These are phyloP conservation scores for Myriosclerotinia scirpicola DNA, from an alignment of 2,329 filamentous ascomycete genomes.

Conservation along the genomic window DNA sequence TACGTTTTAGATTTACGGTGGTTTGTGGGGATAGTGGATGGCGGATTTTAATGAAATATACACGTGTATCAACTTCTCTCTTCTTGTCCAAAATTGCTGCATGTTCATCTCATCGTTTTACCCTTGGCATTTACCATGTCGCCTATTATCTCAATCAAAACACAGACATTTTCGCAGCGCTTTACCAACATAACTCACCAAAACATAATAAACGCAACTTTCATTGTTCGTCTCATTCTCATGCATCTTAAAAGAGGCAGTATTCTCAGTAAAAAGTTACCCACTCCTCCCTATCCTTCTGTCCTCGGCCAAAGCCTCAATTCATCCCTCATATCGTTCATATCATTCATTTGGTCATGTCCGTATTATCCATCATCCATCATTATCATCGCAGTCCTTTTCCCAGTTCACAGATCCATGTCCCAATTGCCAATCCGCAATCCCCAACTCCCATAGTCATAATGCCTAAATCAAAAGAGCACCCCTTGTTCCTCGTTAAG, in stretches of 20 bases:
- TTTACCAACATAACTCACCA: neutral
- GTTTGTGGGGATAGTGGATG: neutral
- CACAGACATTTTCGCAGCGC: too few species aligned
- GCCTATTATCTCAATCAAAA: too few species aligned
- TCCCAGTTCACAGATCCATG: neutral
- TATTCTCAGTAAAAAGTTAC: neutral
- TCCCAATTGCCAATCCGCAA: neutral
- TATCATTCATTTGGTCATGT: neutral
- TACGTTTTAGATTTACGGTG: constrained; percentile 60
- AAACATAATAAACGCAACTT: neutral
- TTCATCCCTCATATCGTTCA: neutral
- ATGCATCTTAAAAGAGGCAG: neutral
- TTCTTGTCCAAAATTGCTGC: neutral
- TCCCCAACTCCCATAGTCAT: neutral
- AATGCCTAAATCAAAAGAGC: too few species aligned
- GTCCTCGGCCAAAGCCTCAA: neutral
- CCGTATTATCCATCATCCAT: neutral
- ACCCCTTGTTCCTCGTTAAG: too few species aligned
- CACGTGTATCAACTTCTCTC: neutral
- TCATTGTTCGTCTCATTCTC: neutral
- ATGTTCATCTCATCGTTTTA: neutral
- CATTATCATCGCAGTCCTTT: neutral
- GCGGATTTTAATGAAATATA: constrained; percentile 12
- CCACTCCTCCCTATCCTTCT: neutral
- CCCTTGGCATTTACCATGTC: neutral